These are phyloP conservation scores for Nemophila menziesii DNA, from an alignment of 257 asterid species.

Conservation along the genomic window DNA sequence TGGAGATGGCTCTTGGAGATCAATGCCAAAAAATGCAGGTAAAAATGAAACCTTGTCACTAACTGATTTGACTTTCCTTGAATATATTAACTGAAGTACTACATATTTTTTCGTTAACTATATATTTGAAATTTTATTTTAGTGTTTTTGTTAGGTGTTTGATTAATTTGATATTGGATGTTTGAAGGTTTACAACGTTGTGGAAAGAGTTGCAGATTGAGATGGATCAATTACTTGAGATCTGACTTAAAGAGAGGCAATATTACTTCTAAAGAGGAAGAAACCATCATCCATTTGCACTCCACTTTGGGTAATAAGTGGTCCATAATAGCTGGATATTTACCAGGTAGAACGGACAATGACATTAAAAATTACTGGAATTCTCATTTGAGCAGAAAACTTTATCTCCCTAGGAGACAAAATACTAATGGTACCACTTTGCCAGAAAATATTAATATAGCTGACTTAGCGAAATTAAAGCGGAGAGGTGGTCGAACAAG, in stretches of 20 bases:
- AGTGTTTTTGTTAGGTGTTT: neutral
- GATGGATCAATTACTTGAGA: slow-evolving; percentile 85
- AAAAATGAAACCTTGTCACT: too few species aligned
- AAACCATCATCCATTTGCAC: slow-evolving; percentile 79
- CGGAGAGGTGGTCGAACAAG: too few species aligned
- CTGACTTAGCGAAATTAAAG: too few species aligned
- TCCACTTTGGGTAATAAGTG: slow-evolving; percentile 90
- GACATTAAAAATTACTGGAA: slow-evolving; percentile 95
- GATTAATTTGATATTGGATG: slow-evolving; percentile 14
- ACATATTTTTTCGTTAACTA: neutral
- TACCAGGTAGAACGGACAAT: slow-evolving; percentile 87
- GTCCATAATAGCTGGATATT: slow-evolving; percentile 87
- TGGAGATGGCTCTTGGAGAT: slow-evolving; percentile 74
- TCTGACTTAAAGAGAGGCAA: slow-evolving; percentile 93
- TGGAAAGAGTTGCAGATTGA: slow-evolving; percentile 90
- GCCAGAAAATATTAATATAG: too few species aligned
- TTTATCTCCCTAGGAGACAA: slow-evolving; percentile 24
- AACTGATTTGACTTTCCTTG: too few species aligned
- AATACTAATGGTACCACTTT: too few species aligned
- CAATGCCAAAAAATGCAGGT: slow-evolving; percentile 70
- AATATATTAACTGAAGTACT: too few species aligned
- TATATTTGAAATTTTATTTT: neutral
- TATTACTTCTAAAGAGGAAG: slow-evolving; percentile 77
- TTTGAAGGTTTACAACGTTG: slow-evolving; percentile 93
- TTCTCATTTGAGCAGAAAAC: slow-evolving; percentile 74